Percentiles rank a stretch among this genome's conserved stretches.
Evolutionary conservation across 148 eudicot genomes (phyloP).

Genomic region (Cornus florida): DNA sequence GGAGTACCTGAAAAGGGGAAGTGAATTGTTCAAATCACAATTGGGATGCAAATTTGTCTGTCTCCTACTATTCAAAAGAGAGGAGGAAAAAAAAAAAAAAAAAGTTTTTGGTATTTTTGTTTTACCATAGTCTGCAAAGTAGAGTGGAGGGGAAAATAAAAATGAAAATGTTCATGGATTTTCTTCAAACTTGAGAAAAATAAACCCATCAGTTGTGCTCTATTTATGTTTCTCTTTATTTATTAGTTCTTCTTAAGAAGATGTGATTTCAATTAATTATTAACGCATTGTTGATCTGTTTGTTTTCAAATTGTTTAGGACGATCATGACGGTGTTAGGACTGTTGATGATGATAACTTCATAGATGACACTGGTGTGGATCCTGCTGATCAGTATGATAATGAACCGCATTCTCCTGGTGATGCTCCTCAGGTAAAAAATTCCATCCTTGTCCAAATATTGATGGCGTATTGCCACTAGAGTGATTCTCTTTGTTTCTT

Average conservation of each 20-base stretch:
- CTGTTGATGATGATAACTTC: constrained; percentile 85
- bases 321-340: constrained; percentile 68
- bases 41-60: too few relatives aligned
- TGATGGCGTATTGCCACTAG: not conserved
- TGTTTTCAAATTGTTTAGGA: constrained; percentile 45
- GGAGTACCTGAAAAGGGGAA: too few relatives aligned
- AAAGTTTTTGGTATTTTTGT: not conserved
- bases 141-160: too few relatives aligned
- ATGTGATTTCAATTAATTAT: not conserved
- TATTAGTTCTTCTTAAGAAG: too few relatives aligned
- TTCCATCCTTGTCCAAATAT: not conserved
- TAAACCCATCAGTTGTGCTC: not conserved
- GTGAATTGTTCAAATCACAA: too few relatives aligned
- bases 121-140: too few relatives aligned
- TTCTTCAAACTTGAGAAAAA: too few relatives aligned
- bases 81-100: too few relatives aligned
- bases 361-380: constrained; percentile 89
- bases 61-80: too few relatives aligned
- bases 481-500: not conserved
- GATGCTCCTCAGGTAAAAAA: constrained; percentile 69
- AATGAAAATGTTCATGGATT: too few relatives aligned
- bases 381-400: constrained; percentile 74
- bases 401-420: constrained; percentile 72
- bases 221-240: not conserved
- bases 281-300: not conserved